Conservation (phyloP, 495 filamentous ascomycete species). For the Podospora comata region DNA sequence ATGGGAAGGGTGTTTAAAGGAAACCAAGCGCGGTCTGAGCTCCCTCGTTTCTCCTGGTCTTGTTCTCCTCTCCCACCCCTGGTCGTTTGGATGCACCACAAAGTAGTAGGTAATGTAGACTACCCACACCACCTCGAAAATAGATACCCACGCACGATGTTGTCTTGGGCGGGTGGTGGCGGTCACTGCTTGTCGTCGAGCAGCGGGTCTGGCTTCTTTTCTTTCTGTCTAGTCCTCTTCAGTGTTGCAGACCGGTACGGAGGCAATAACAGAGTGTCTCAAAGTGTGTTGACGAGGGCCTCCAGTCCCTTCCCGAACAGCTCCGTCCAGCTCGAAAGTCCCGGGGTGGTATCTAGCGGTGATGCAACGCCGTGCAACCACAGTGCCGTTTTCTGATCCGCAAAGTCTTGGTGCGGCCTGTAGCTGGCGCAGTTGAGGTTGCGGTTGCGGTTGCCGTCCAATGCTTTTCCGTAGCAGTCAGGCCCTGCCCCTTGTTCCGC, state of each 20-base stretch:
- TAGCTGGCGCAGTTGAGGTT: conserved; percentile 18
- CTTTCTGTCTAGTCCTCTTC: too few relatives aligned
- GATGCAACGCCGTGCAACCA: conserved; percentile 38
- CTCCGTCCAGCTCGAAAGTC: conserved; percentile 20
- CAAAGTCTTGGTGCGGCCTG: conserved; percentile 18
- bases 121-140: conserved; percentile 8
- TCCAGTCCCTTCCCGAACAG: conserved; percentile 12
- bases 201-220: neutral
- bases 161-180: neutral
- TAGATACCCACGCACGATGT: neutral
- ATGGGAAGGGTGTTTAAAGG: conserved; percentile 24
- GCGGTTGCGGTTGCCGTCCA: conserved; percentile 8
- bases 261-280: conserved; percentile 24
- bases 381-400: conserved; percentile 32
- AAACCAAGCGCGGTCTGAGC: conserved; percentile 15
- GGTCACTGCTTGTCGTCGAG: neutral
- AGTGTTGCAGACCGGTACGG: neutral
- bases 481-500: conserved; percentile 13
- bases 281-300: conserved; percentile 15
- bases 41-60: conserved; percentile 6
- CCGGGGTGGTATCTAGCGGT: conserved; percentile 27
- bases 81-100: conserved; percentile 4
- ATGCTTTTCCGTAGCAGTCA: conserved; percentile 5
- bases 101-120: neutral
- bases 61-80: conserved; percentile 14